Conservation (phyloP, 208 protist genomes). For the Porcisia hertigi region DNA sequence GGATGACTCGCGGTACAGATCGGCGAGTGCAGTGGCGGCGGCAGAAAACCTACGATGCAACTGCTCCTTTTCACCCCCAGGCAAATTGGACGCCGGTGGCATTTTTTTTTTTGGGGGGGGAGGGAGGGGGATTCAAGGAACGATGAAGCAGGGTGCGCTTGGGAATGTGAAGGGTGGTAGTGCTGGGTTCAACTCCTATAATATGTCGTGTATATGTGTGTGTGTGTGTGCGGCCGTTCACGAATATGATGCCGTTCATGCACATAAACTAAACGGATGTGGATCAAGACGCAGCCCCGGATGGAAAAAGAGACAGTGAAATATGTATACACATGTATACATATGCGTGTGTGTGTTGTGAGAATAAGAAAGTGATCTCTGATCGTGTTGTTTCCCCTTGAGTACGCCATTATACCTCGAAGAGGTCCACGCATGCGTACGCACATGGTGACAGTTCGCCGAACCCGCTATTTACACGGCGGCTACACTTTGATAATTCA, state of each 20-base stretch:
- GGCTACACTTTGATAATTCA: not conserved
- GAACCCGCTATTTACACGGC: not conserved
- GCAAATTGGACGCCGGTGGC: constrained; percentile 12
- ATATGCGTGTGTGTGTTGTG: no score
- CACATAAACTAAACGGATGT: not conserved
- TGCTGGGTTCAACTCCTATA: not conserved
- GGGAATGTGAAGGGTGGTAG: no score
- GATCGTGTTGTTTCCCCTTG: no score
- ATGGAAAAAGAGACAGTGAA: not conserved
- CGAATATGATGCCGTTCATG: not conserved
- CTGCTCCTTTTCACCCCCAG: constrained; percentile 20
- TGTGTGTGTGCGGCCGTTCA: not conserved
- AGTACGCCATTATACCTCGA: no score
- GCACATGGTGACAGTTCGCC: not conserved
- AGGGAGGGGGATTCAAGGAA: no score
- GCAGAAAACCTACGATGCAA: constrained; percentile 43
- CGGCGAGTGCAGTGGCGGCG: constrained; percentile 46
- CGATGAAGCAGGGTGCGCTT: not conserved
- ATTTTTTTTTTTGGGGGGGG: no score
- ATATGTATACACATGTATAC: no score
- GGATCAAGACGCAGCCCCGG: not conserved
- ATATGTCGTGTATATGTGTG: not conserved
- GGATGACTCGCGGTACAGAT: constrained; percentile 56
- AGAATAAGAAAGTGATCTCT: no score
- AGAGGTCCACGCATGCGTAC: not conserved